Conservation (phyloP, 768 basidiomycete species). For the Lactarius quietus region DNA sequence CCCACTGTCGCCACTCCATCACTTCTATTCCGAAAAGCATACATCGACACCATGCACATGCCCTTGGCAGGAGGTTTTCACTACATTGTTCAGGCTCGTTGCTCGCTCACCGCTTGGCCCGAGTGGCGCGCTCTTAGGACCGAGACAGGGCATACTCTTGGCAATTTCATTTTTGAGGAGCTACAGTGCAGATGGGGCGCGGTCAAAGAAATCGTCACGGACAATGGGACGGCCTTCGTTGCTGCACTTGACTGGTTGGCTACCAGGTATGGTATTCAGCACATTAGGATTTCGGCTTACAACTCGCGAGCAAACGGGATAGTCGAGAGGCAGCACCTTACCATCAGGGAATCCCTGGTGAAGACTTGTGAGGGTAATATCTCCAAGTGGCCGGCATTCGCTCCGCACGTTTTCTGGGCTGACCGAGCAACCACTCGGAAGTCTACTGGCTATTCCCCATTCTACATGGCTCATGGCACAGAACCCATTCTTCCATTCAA, state of each 20-base stretch:
- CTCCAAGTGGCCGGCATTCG: constrained; percentile 28
- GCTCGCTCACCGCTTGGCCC: neutral
- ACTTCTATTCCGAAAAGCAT: constrained; percentile 5
- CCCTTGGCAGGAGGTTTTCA: constrained; percentile 27
- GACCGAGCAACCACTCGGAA: constrained; percentile 28
- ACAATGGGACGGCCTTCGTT: neutral
- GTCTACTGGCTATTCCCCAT: constrained; percentile 29
- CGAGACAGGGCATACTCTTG: neutral
- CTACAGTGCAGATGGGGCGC: too few relatives aligned
- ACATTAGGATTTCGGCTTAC: constrained; percentile 35
- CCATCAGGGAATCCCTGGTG: constrained; percentile 34
- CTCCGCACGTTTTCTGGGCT: constrained; percentile 30
- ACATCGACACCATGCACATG: constrained; percentile 43
- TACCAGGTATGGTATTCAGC: constrained; percentile 22
- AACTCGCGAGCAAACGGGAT: too few relatives aligned
- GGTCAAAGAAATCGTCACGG: too few relatives aligned
- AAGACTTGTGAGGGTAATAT: constrained; percentile 29
- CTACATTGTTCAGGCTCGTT: neutral
- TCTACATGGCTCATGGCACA: constrained; percentile 31
- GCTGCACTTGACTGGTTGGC: neutral
- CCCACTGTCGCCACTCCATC: constrained; percentile 16
- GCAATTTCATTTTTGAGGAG: neutral
- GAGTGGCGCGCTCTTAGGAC: too few relatives aligned
- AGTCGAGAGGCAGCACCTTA: constrained; percentile 37
- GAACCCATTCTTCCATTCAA: constrained; percentile 35